Evolutionary conservation across 768 basidiomycete species (phyloP).

Genomic region (Clitopilus passeckerianus): DNA sequence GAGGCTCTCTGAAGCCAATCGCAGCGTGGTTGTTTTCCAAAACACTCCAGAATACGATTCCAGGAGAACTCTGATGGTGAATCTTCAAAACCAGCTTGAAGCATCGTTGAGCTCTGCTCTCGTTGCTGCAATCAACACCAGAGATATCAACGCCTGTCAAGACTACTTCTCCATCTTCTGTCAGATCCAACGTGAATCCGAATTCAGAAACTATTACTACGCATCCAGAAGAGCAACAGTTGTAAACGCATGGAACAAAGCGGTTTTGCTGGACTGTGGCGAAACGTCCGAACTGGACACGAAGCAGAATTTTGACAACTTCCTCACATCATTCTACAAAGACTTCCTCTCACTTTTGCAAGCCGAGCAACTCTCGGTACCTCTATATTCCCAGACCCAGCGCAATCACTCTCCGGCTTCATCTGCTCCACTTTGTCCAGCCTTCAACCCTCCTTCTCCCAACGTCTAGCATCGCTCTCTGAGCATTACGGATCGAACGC

Average conservation of each 20-base stretch:
- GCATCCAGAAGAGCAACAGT: constrained; percentile 68
- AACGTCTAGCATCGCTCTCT: constrained; percentile 70
- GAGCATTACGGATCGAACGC: constrained; percentile 57
- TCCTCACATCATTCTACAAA: constrained; percentile 74
- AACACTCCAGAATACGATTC: constrained; percentile 90
- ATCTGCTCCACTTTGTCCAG: constrained; percentile 77
- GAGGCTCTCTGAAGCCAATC: constrained; percentile 82
- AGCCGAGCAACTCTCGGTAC: constrained; percentile 68
- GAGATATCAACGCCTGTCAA: constrained; percentile 71
- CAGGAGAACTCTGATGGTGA: constrained; percentile 81
- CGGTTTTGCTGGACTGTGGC: constrained; percentile 45
- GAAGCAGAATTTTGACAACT: constrained; percentile 49
- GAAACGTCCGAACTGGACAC: constrained; percentile 14
- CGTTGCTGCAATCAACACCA: constrained; percentile 77
- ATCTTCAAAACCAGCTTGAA: constrained; percentile 94
- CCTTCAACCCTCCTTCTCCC: constrained; percentile 76
- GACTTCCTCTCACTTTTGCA: constrained; percentile 61
- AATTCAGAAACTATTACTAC: constrained; percentile 94
- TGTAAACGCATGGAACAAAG: constrained; percentile 65
- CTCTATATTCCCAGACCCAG: constrained; percentile 85
- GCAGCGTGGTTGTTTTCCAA: constrained; percentile 88
- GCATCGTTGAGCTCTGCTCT: constrained; percentile 87
- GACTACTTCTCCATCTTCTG: constrained; percentile 84
- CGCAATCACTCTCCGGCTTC: constrained; percentile 70
- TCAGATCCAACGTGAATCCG: constrained; percentile 86